Evolutionary conservation across 2,329 filamentous ascomycete species (phyloP).

Genomic region (Escovopsis sp.): DNA sequence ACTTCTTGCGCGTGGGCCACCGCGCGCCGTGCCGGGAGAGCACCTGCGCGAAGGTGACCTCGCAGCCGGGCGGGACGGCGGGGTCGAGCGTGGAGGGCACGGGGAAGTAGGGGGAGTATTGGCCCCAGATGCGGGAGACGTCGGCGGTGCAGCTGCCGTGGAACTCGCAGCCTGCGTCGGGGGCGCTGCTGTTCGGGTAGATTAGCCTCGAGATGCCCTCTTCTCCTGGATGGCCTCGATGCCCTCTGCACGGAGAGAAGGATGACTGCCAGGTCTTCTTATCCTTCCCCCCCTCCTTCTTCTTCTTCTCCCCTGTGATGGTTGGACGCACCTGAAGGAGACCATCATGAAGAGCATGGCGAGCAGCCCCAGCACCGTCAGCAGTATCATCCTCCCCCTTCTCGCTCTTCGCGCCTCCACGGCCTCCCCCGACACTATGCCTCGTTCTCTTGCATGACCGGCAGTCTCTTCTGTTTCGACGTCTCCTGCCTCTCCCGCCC

Average conservation of each 20-base stretch:
- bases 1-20: constrained; percentile 59
- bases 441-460: too few species aligned
- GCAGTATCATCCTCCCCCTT: constrained; percentile 7
- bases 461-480: constrained; percentile 2
- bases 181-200: not conserved
- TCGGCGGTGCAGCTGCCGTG: constrained; percentile 34
- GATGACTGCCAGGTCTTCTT: too few species aligned
- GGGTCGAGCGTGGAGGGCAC: constrained; percentile 50
- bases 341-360: constrained; percentile 6
- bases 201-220: constrained; percentile 1
- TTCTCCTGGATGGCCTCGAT: too few species aligned
- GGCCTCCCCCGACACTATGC: too few species aligned
- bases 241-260: too few species aligned
- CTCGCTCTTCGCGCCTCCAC: too few species aligned
- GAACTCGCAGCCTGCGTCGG: constrained; percentile 11
- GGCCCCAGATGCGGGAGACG: constrained; percentile 62
- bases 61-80: constrained; percentile 49
- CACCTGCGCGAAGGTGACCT: constrained; percentile 63
- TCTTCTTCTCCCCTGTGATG: too few species aligned
- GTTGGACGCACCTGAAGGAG: constrained; percentile 8
- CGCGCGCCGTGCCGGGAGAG: constrained; percentile 76
- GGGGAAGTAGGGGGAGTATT: constrained; percentile 74
- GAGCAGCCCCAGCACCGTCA: constrained; percentile 7
- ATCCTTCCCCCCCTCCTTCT: too few species aligned
- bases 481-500: not conserved